Conservation (phyloP, 208 protist genomes). For the Wallacemonas rigidus region DNA sequence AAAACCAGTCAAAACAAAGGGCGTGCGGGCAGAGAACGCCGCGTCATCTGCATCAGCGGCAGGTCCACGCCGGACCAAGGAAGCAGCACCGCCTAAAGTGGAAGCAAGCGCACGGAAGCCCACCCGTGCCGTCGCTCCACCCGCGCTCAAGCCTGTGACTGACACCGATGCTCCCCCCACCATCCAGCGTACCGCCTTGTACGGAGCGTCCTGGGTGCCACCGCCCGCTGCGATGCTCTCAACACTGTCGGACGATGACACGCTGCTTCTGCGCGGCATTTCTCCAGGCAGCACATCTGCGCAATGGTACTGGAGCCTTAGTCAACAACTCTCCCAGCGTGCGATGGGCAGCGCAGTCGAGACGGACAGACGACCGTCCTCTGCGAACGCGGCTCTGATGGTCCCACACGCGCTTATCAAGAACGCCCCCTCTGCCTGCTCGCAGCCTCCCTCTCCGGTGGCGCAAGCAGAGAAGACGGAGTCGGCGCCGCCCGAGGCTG, state of each 20-base stretch:
- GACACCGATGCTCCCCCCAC: background rate
- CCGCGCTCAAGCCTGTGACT: background rate
- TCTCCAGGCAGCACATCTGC: constrained; percentile 44
- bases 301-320: constrained; percentile 42
- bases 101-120: background rate
- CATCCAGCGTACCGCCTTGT: background rate
- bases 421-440: background rate
- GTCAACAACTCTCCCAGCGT: constrained; percentile 22
- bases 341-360: background rate
- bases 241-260: constrained; percentile 47
- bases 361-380: constrained; percentile 4
- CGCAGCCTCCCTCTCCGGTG: background rate
- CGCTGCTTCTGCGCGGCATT: constrained; percentile 58
- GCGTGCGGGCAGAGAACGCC: constrained; percentile 14
- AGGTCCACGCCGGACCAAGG: background rate
- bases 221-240: constrained; percentile 9
- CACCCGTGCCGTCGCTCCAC: background rate
- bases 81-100: background rate
- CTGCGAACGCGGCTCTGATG: constrained; percentile 12
- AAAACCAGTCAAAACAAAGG: constrained; percentile 1
- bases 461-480: background rate
- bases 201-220: constrained; percentile 8
- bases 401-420: constrained; percentile 7
- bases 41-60: background rate
- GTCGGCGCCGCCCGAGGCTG: too few relatives aligned